Evolutionary conservation across 805 yeast species (phyloP), one percentile per base, ranked within the genome.

Genomic region (Hanseniaspora jakobsenii): DNA sequence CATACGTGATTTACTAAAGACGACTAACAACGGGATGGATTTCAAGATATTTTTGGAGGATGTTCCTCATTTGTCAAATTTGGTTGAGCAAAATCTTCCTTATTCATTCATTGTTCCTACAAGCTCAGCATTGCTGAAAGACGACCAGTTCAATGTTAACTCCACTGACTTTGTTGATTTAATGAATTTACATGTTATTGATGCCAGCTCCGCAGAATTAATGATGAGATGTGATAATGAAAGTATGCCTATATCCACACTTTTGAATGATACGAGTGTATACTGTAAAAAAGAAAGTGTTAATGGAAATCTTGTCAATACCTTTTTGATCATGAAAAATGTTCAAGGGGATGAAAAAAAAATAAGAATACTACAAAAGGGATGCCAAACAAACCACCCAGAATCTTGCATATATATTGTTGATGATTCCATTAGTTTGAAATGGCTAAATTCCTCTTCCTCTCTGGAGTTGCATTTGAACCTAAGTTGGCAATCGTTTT

Each of bases 81-180:
- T 73, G 1, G 55, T 81, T 4, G 56, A 64, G 2, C 53, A 59
- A 1, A 56, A 65, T 19, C 61, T 57, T 22, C 59, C 65, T 38
- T 69, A 66, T 56, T 82, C 95, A 0, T 58, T 86, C n/a, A 59
- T 87, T 21, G 71, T 85, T 0, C 96, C 97, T 1, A 69, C 78
- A 0, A 62, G 73, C 2, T 68, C 69, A 14, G 73, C 85, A 0
- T 57, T 85, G 48, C 52, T 56, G 8, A 62, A 67, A 49, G 74
- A 68, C 28, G 78, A 74, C 51, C 44, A 45, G 4, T 67, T 72
- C 43, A 69, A 73, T 22, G 53, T 62, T 4, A 61, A 61, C 24
- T 64, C 65, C 36, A 57, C 61, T 1, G 64, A 67, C 14, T 58
- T 84, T 26, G 66, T 66, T 32, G 69, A 72, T 12, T 71, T 86